Percentiles rank a stretch among this genome's conserved stretches.
phyloP scores from a whole-genome alignment of 768 basidiomycete genomes.

The Trametes punicea region DNA sequence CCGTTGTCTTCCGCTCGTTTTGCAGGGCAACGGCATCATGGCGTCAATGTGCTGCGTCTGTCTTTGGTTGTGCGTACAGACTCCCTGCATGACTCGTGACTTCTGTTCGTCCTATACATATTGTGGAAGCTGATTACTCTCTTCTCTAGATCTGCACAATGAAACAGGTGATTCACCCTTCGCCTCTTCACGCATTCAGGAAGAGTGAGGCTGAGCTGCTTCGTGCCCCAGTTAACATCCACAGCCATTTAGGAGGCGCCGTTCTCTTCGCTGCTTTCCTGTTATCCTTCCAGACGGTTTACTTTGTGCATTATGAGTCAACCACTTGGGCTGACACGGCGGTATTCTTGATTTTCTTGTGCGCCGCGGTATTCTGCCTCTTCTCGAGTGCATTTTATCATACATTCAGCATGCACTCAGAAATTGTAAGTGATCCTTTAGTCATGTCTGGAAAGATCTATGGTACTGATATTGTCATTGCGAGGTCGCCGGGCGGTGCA shows the following conservation, averaged over 20 bases:
- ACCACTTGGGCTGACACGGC: slow-evolving; percentile 60
- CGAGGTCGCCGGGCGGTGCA: slow-evolving; percentile 58
- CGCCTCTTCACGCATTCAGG: too few relatives aligned
- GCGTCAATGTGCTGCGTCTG: slow-evolving; percentile 58
- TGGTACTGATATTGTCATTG: slow-evolving; percentile 1
- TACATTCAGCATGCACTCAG: slow-evolving; percentile 68
- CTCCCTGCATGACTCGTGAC: not conserved
- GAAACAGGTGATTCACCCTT: slow-evolving; percentile 79
- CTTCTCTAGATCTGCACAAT: slow-evolving; percentile 63
- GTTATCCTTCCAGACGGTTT: slow-evolving; percentile 46
- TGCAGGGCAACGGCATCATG: slow-evolving; percentile 57
- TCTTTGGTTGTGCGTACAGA: slow-evolving; percentile 59
- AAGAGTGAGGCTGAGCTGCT: too few relatives aligned
- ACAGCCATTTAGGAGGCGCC: slow-evolving; percentile 74
- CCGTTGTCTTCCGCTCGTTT: not conserved
- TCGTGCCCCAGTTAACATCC: slow-evolving; percentile 67
- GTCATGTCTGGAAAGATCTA: not conserved
- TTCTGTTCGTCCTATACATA: not conserved
- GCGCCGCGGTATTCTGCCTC: slow-evolving; percentile 72
- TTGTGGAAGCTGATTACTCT: not conserved
- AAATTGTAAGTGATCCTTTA: slow-evolving; percentile 43
- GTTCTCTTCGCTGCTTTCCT: slow-evolving; percentile 57
- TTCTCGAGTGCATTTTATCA: slow-evolving; percentile 72
- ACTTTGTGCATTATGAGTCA: slow-evolving; percentile 49
- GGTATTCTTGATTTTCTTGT: slow-evolving; percentile 62